Base-by-base conservation (phyloP, 805 yeast genomes). In the Alloascoidea africana region DNA sequence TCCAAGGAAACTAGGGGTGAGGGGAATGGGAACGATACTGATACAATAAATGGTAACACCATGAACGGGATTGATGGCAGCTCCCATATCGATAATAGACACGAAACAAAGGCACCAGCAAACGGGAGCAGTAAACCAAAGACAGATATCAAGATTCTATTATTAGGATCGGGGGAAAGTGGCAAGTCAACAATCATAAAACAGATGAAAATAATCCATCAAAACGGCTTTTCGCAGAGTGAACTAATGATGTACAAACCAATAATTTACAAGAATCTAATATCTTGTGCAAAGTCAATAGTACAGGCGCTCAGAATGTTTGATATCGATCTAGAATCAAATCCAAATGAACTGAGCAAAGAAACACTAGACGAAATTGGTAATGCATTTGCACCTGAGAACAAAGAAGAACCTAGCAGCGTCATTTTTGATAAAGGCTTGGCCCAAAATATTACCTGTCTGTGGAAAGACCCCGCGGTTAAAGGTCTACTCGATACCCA, bases 101-200 rank as follows among this genome's bases (percentile, higher is more conserved):
- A n/a, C n/a, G n/a, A n/a, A n/a, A n/a, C n/a, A n/a, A n/a, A n/a
- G n/a, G n/a, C n/a, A n/a, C n/a, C n/a, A n/a, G n/a, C n/a, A n/a
- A n/a, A n/a, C n/a, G n/a, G n/a, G n/a, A n/a, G n/a, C n/a, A n/a
- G n/a, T n/a, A n/a, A n/a, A n/a, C n/a, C n/a, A n/a, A n/a, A n/a
- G n/a, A n/a, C n/a, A n/a, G n/a, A n/a, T n/a, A n/a, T n/a, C n/a
- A n/a, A n/a, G n/a, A 62, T 89, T 42, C 57, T 89, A 32, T 62
- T 89, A n/a, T 59, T 86, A 27, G 96, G 97, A 33, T 83, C 96
- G 0, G 98, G 97, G 13, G 93, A 81, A 51, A 66, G 77, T 43
- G 93, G 93, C 3, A 82, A 81, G 51, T 76, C 86, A 4, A 81
- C 93, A 14, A 74, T 81, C 38, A 70, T 82, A 38, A 82, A 80